Percentiles rank a stretch among this genome's conserved stretches.
These are phyloP conservation scores for Aspergillus campestris DNA, from an alignment of 495 filamentous ascomycete species.

Conservation along the genomic window DNA sequence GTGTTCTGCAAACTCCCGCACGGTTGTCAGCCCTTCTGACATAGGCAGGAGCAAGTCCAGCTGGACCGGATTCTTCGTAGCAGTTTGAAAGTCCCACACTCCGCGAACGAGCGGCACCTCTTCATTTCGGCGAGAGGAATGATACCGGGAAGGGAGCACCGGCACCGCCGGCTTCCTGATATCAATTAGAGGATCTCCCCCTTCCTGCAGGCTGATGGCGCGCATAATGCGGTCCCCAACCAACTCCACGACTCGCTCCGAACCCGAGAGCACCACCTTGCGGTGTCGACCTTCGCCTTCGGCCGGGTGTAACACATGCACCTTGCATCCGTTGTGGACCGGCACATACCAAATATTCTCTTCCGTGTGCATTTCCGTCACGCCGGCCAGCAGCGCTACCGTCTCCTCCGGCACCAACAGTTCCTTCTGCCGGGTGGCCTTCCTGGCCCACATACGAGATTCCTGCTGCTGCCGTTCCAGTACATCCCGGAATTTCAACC, in stretches of 20 bases:
- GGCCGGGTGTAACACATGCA: conserved; percentile 22
- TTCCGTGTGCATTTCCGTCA: conserved; percentile 12
- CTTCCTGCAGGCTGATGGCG: conserved; percentile 15
- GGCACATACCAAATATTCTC: conserved; percentile 35
- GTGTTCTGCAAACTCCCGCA: conserved; percentile 26
- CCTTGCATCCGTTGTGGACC: conserved; percentile 31
- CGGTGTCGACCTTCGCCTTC: conserved; percentile 28
- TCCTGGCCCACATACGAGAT: conserved; percentile 4
- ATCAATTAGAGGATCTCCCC: conserved; percentile 22
- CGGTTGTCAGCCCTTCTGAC: conserved; percentile 7
- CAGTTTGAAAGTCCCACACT: conserved; percentile 18
- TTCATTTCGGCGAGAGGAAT: conserved; percentile 10
- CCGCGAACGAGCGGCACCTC: conserved; percentile 24
- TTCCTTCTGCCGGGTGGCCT: conserved; percentile 16
- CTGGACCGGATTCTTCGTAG: not conserved
- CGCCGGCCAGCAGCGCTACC: conserved; percentile 25
- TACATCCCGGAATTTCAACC: conserved; percentile 19
- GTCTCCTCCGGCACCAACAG: conserved; percentile 34
- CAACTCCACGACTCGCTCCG: conserved; percentile 22
- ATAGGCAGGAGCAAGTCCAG: conserved; percentile 9
- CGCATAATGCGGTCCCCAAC: conserved; percentile 20
- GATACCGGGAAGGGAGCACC: conserved; percentile 18
- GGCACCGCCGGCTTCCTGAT: conserved; percentile 24
- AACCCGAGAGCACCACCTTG: conserved; percentile 29
- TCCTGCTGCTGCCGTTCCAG: conserved; percentile 16